These are phyloP conservation scores for Passalora sequoiae DNA, from an alignment of 2,329 filamentous ascomycete species.

Conservation along the genomic window DNA sequence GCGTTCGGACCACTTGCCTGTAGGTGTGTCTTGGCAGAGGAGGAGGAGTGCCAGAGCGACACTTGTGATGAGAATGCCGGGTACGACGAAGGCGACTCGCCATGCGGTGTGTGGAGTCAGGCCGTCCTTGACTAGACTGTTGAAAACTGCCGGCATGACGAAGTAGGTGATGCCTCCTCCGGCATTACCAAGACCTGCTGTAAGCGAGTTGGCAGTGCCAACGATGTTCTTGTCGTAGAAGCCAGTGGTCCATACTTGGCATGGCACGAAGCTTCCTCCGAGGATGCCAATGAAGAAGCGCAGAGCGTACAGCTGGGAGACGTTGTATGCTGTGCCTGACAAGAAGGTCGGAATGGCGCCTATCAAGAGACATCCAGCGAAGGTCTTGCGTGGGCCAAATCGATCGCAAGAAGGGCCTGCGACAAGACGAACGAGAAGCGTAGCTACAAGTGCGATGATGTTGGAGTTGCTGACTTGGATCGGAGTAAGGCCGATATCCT, in stretches of 20 bases:
- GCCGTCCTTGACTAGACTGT: constrained; percentile 18
- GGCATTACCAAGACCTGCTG: constrained; percentile 79
- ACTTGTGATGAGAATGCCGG: constrained; percentile 39
- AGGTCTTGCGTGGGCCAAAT: constrained; percentile 75
- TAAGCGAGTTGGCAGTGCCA: constrained; percentile 79
- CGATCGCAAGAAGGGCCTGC: constrained; percentile 81
- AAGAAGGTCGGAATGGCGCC: constrained; percentile 78
- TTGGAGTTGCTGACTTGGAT: constrained; percentile 81
- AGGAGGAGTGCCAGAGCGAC: constrained; percentile 16
- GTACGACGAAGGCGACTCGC: constrained; percentile 79
- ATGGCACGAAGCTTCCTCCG: constrained; percentile 74
- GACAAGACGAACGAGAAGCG: constrained; percentile 69
- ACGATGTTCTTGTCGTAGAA: constrained; percentile 93
- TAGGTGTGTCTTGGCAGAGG: constrained; percentile 68
- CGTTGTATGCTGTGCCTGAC: constrained; percentile 68
- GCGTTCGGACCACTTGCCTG: constrained; percentile 72
- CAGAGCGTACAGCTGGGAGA: constrained; percentile 62
- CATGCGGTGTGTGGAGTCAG: constrained; percentile 60
- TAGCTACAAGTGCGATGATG: constrained; percentile 72
- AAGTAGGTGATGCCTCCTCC: constrained; percentile 92
- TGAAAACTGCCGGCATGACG: constrained; percentile 81
- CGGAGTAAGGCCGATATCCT: constrained; percentile 67
- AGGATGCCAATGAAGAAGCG: constrained; percentile 79
- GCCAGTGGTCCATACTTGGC: constrained; percentile 86
- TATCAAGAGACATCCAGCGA: constrained; percentile 68